Evolutionary conservation across 139 green algal genomes (phyloP).

Genomic region (Coelastrella sp.): DNA sequence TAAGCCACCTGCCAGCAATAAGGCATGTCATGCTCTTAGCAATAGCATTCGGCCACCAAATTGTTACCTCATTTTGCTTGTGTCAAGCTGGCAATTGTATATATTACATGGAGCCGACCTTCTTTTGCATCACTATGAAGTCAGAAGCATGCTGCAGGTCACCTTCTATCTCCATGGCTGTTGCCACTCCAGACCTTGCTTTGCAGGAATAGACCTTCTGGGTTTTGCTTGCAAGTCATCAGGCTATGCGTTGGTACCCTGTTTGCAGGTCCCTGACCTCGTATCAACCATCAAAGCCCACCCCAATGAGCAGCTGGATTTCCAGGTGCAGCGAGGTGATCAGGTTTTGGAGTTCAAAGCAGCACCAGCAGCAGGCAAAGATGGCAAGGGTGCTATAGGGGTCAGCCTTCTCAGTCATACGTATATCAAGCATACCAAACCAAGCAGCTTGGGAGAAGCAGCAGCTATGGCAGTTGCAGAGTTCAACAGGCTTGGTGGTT

Average conservation of each 20-base stretch:
- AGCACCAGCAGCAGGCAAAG: constrained; percentile 26
- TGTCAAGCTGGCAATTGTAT: too few species aligned
- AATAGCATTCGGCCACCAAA: too few species aligned
- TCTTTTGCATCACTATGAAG: too few species aligned
- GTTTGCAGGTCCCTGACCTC: constrained; percentile 59
- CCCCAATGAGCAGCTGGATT: constrained; percentile 46
- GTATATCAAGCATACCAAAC: constrained; percentile 64
- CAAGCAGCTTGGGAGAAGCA: constrained; percentile 47
- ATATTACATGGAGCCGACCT: too few species aligned
- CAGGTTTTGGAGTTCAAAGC: constrained; percentile 34
- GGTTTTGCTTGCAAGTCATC: too few species aligned
- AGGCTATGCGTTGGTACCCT: not conserved
- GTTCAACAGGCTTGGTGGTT: constrained; percentile 68
- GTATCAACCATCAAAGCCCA: constrained; percentile 74
- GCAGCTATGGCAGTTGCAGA: constrained; percentile 52
- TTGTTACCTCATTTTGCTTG: too few species aligned
- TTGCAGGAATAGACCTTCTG: too few species aligned
- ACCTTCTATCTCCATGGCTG: not conserved
- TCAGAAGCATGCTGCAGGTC: too few species aligned
- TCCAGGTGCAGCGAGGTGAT: constrained; percentile 51
- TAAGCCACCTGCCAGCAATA: too few species aligned
- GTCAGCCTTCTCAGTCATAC: constrained; percentile 86
- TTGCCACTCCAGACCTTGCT: not conserved
- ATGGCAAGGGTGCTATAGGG: constrained; percentile 75
- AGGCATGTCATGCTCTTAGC: too few species aligned